Evolutionary conservation across 1,284 basidiomycete species (phyloP), one percentile per base, ranked within the genome.

Genomic region (Cutaneotrichosporon cavernicola): DNA sequence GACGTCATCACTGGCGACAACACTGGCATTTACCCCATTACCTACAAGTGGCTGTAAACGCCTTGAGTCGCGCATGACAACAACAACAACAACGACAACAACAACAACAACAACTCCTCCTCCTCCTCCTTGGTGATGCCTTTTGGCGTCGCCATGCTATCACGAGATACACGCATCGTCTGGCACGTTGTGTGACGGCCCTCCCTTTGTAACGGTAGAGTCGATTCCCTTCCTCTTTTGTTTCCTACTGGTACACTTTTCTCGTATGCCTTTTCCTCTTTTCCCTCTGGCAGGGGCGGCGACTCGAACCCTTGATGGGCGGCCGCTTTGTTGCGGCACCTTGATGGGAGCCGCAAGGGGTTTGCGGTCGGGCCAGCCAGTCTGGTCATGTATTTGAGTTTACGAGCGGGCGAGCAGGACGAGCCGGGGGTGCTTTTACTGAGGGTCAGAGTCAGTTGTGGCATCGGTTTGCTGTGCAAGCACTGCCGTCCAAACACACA

Each of bases 301-400:
- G 34, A 34, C 51, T 53, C 18, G 18, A 31, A 53, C 51, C 51
- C 51, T 32, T 32, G 31, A 53, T n/a, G 31, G 51, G 51, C 51
- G 51, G 51, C 51, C 51, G 51, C 51, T 18, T 51, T 53, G 51
- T 53, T 53, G 51, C 31, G 51, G 51, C 51, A 30, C 31, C 51
- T 53, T 18, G 51, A 53, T n/a, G 51, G 51, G 51, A 16, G 51
- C 51, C 30, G 51, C 51, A 53, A 53, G 51, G 51, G 51, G 51
- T 53, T 18, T 5, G 51, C 51, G 51, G 51, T 16, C 51, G 14
- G 51, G 51, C 51, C 51, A 53, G 51, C 51, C n/a, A 53, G 51
- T 34, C 51, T 53, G 51, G 51, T 34, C 51, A 53, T 53, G 51
- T 53, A 53, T 51, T n/a, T 32, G 51, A 46, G 43, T 46, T 46